Base-by-base conservation (phyloP, 169 alveolate genomes). In the Eimeria sp. region DNA sequence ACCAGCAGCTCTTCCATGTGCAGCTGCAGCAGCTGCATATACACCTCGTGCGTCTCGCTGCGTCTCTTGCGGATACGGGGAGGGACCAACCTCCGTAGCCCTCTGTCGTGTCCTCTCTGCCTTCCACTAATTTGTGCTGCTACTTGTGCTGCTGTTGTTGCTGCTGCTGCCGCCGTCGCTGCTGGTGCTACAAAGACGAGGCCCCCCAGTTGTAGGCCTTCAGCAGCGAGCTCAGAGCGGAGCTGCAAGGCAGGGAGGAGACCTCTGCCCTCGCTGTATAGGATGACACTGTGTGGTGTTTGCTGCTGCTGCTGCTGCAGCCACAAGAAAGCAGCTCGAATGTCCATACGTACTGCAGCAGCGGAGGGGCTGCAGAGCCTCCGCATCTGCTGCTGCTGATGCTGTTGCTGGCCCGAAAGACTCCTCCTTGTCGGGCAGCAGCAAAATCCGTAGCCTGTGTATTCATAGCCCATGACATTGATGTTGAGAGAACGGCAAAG, bases 241-340 rank as follows among this genome's bases (percentile, higher is more conserved):
- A 84, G 92, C 78, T 54, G 54, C 18, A 84, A 22, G 10, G 92
- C 51, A 57, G 92, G 92, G 22, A 84, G 51, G 25, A 84, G 92
- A 47, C 92, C 92, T 80, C 78, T 84, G 43, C 92, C 92, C 40
- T 84, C 92, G 61, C 92, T 84, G 92, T 84, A 84, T 9, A 84
- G 92, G 47, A 84, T 84, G 30, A 84, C 67, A 67, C 92, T 84
- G 57, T 57, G 92, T 22, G 92, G 92, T 54, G 92, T 84, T 84
- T 84, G 92, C 92, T 84, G 92, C 92, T 84, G 92, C 61, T 84
- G 92, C 78, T 84, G 92, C 49, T 45, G 92, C 54, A 84, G 92
- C 92, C 92, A 84, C 45, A 84, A 47, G 47, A 84, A 84, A 7
- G 92, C 92, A 57, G 92, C 92, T 9, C 92, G 92, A 13, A 84